Base-by-base conservation (phyloP, 495 filamentous ascomycete species). In the Penicillium maclennaniae region DNA sequence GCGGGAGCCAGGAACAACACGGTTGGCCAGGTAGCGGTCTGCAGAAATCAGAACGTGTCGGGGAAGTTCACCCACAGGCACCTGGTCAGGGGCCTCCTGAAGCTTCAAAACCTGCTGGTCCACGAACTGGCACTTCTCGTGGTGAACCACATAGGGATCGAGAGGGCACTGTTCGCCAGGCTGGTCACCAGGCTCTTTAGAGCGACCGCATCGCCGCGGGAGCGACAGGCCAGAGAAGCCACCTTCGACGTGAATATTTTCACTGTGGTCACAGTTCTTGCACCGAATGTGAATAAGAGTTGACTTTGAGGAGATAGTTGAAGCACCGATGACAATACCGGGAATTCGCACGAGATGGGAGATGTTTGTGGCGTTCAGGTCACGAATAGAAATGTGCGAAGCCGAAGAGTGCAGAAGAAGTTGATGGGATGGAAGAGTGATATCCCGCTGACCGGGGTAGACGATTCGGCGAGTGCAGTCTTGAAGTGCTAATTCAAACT, bases 31-130 rank as follows among this genome's bases (percentile, higher is more conserved):
- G 63, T 99, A 97, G 14, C 95, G 84, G 63, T 99, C 95, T 26
- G 95, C 93, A 0, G 90, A 93, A 49, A 97, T 87, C 51, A 97
- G 80, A 42, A 97, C 92, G 66, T 97, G 95, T 25, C 95, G 81
- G 3, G 95, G 95, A 23, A 99, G 76, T 69, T 99, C 95, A 68
- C 95, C 95, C 1, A 99, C 95, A 1, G 95, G 95, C 0, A 99
- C 93, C 65, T 97, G 91, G 65, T 99, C 95, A 6, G 95, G 95
- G 12, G 95, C 95, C 71, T 99, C 95, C 68, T 99, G 95, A 7
- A 99, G 83, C 71, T 99, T 99, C 60, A 99, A 85, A 42, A 97
- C 89, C 65, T 99, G 95, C 61, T 97, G 95, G 62, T 99, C 95
- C 63, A 97, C 92, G 67, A 99, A 99, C 55, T 87, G 83, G 54